A percentile compares a stretch with the other conserved stretches of the same genome.
phyloP scores from a whole-genome alignment of 2,329 filamentous ascomycete species.

The Alternaria dauci region DNA sequence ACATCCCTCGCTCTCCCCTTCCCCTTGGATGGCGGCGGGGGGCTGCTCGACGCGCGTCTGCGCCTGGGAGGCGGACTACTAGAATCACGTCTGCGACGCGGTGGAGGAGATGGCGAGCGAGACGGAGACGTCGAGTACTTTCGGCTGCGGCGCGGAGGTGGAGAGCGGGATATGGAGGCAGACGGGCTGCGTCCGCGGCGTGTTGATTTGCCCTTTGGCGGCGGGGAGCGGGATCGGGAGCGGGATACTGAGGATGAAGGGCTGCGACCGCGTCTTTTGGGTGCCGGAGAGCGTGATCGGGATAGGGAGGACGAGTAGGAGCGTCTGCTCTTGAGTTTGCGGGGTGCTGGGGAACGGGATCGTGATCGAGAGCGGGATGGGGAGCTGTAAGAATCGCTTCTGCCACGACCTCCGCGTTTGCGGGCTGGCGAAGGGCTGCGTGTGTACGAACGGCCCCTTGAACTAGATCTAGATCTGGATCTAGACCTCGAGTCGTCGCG shows the following conservation, averaged over 20 bases:
- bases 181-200: conserved; percentile 28
- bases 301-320: conserved; percentile 33
- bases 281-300: conserved; percentile 32
- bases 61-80: conserved; percentile 9
- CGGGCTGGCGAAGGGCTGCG: conserved; percentile 40
- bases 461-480: conserved; percentile 38
- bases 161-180: conserved; percentile 17
- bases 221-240: conserved; percentile 28
- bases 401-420: conserved; percentile 29
- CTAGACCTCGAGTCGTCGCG: conserved; percentile 36
- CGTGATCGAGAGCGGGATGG: conserved; percentile 36
- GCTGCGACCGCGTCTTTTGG: conserved; percentile 36
- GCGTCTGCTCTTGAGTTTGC: conserved; percentile 27
- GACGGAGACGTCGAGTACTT: conserved; percentile 7
- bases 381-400: conserved; percentile 31
- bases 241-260: conserved; percentile 23
- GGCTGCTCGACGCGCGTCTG: conserved; percentile 12
- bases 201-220: conserved; percentile 21
- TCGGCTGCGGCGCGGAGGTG: conserved; percentile 8
- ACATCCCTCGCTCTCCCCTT: not conserved
- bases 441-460: conserved; percentile 41
- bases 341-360: conserved; percentile 34
- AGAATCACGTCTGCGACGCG: not conserved
- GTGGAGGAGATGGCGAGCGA: not conserved
- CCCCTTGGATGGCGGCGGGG: not conserved